A percentile compares a stretch with the other conserved stretches of the same genome.
These are phyloP conservation scores for Eucalyptus erythrocorys DNA, from an alignment of 345 rosid genomes.

Conservation along the genomic window DNA sequence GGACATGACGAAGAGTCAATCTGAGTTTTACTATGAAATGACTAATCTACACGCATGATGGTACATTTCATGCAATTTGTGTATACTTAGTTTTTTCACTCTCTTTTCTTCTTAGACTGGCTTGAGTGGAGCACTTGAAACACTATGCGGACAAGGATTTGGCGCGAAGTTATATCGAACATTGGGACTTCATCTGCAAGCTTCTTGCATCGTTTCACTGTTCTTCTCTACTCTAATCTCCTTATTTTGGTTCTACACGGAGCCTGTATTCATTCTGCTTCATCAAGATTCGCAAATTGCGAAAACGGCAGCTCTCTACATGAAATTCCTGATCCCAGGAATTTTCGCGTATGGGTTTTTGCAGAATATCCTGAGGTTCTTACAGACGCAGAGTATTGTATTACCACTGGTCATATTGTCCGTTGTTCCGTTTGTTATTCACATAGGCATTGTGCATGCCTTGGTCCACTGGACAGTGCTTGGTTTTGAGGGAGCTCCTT, in stretches of 20 bases:
- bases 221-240: conserved; percentile 38
- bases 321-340: conserved; percentile 56
- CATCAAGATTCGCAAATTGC: conserved; percentile 51
- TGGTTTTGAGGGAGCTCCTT: conserved; percentile 60
- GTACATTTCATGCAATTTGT: not conserved
- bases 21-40: not conserved
- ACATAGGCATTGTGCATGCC: conserved; percentile 30
- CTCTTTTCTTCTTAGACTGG: conserved; percentile 22
- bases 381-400: conserved; percentile 65
- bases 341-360: conserved; percentile 60
- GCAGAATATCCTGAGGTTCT: conserved; percentile 63
- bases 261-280: conserved; percentile 33
- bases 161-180: conserved; percentile 52
- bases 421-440: conserved; percentile 25
- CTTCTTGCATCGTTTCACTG: conserved; percentile 54
- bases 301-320: conserved; percentile 41
- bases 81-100: not conserved
- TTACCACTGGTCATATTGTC: conserved; percentile 38
- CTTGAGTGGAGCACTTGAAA: conserved; percentile 76
- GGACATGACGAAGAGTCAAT: not conserved
- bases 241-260: conserved; percentile 54
- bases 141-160: conserved; percentile 85
- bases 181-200: conserved; percentile 62
- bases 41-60: not conserved
- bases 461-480: conserved; percentile 29